Percentiles rank a stretch among this genome's conserved stretches.
Conservation (phyloP, 2,329 filamentous ascomycete genomes). For the Ophiosphaerella korrae region DNA sequence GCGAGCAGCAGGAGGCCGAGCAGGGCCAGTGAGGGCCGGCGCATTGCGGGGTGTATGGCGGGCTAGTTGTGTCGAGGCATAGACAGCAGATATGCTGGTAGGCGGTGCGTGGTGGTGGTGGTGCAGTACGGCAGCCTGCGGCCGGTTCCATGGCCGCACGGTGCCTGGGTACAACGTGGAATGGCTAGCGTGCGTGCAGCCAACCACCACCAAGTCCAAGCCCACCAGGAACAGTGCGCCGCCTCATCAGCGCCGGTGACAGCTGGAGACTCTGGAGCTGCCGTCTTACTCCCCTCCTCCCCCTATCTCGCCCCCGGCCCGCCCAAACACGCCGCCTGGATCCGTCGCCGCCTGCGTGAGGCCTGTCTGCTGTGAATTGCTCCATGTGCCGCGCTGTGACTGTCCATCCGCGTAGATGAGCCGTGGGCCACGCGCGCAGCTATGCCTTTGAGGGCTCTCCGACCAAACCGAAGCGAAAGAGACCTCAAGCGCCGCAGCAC, state of each 20-base stretch:
- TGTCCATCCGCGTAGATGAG: conserved; percentile 41
- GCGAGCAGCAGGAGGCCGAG: conserved; percentile 39
- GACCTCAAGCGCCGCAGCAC: conserved; percentile 53
- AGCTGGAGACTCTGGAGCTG: conserved; percentile 3
- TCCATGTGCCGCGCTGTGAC: conserved; percentile 40
- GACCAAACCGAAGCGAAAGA: conserved; percentile 46
- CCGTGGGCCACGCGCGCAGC: conserved; percentile 39
- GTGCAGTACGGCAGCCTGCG: not conserved
- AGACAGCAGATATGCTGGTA: not conserved
- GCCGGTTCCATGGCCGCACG: not conserved
- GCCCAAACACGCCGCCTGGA: conserved; percentile 19
- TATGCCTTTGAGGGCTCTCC: conserved; percentile 49
- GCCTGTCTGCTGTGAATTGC: conserved; percentile 23
- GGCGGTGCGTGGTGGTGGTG: not conserved
- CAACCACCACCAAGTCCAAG: not conserved
- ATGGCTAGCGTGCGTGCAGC: not conserved
- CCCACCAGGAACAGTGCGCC: not conserved
- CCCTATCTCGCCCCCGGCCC: conserved; percentile 9
- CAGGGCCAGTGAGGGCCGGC: conserved; percentile 28
- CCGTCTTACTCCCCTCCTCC: not conserved
- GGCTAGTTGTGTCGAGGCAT: not conserved
- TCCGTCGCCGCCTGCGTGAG: conserved; percentile 1
- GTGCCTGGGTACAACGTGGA: conserved; percentile 7
- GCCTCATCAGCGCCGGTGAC: not conserved
- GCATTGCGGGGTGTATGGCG: conserved; percentile 31